Evolutionary conservation across 345 rosid genomes (phyloP).

Genomic region (Melaleuca quinquenervia): DNA sequence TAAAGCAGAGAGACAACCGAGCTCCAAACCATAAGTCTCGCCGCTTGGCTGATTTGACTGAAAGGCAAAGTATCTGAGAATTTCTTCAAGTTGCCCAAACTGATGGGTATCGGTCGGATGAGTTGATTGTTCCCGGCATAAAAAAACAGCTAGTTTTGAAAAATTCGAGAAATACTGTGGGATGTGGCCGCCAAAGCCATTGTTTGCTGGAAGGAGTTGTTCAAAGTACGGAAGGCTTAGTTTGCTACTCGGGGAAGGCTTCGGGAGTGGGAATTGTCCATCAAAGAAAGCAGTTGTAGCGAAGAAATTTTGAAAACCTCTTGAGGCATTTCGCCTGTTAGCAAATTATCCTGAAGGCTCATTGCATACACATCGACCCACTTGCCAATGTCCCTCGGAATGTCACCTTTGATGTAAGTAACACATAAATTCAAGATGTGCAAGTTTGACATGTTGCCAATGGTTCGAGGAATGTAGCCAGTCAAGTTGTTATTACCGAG

Average conservation of each 20-base stretch:
- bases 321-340: not conserved
- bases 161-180: not conserved
- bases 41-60: not conserved
- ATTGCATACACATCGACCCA: fast-evolving
- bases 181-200: not conserved
- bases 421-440: fast-evolving
- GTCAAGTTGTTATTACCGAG: not conserved
- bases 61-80: fast-evolving
- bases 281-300: not conserved
- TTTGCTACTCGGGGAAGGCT: not conserved
- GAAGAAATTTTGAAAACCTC: not conserved
- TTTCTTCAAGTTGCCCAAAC: not conserved
- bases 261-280: not conserved
- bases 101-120: not conserved
- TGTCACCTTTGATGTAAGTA: not conserved
- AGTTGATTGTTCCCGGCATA: fast-evolving
- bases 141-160: not conserved
- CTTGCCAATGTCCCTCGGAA: not conserved
- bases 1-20: not conserved
- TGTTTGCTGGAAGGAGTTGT: fast-evolving
- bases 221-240: not conserved
- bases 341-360: not conserved
- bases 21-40: not conserved
- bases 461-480: not conserved
- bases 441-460: not conserved